Base-by-base conservation (phyloP, 2,329 filamentous ascomycete genomes). In the Colletotrichum phormii region DNA sequence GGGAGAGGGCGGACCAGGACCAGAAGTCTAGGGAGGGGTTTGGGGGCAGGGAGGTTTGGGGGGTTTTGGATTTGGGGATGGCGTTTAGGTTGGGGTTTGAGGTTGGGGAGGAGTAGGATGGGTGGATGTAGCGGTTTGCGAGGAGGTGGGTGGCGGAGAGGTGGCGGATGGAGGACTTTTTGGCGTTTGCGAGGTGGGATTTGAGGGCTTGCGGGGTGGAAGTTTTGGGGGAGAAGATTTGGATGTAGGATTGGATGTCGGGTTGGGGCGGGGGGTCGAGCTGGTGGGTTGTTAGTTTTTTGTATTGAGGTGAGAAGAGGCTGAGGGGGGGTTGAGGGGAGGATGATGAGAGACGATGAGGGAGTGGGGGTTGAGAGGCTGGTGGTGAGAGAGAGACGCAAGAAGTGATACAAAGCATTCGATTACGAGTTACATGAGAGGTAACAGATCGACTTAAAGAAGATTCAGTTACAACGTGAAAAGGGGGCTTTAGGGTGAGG, bases 11-110 rank as follows among this genome's bases (percentile, higher is more conserved):
- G 1, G 89, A 87, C 89, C 92, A 93, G 31, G 85, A 83, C 88
- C 92, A 93, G 77, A 93, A 89, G 76, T 91, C 87, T 64, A 91
- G 85, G 80, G 92, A 94, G 0, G 92, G 93, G 78, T 95, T 95
- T 5, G 77, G 59, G 11, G 70, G 60, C 15, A 60, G 53, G 77
- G 83, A 77, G 67, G 71, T 82, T 3, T 15, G 37, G 74, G 80
- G 81, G 57, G 84, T 84, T 75, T 88, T 88, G 73, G 80, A 81
- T 75, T 85, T 87, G 18, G 85, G 83, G 42, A 88, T 80, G 31
- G 82, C 85, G 74, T 86, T 82, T 67, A 83, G 78, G 18, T 79
- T 59, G 51, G 77, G 74, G 54, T 26, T 26, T 82, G 67, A 83
- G 78, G 18, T 79, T 59, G 51, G 77, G 74, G 54, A 85, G 79